These are phyloP conservation scores for Blepharisma stoltei DNA, from an alignment of 73 alveolate species.

Conservation along the genomic window DNA sequence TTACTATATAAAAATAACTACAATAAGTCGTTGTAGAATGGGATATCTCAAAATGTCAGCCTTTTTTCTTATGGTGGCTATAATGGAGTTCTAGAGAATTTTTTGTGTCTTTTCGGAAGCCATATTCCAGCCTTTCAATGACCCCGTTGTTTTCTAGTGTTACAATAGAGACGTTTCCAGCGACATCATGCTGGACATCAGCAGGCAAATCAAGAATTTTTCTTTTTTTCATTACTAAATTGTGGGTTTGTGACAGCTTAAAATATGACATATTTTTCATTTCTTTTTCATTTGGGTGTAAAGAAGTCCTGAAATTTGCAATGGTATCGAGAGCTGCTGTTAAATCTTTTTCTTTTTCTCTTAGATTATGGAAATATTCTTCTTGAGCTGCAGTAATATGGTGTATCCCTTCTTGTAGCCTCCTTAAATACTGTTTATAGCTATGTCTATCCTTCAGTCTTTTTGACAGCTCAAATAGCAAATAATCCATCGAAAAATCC, in stretches of 20 bases:
- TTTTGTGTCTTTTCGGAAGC: not conserved
- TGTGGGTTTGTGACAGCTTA: not conserved
- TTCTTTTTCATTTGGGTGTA: slow-evolving; percentile 16
- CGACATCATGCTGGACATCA: not conserved
- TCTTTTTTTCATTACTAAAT: not conserved
- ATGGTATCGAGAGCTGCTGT: not conserved
- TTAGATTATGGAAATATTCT: not conserved
- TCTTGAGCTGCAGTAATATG: not conserved
- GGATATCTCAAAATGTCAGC: slow-evolving; percentile 18
- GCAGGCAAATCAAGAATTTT: not conserved
- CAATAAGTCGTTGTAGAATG: too few relatives aligned
- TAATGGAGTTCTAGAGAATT: not conserved
- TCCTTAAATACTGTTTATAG: not conserved
- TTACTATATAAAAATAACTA: too few relatives aligned
- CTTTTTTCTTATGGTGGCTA: not conserved
- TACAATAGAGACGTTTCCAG: not conserved
- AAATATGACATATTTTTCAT: slow-evolving; percentile 20
- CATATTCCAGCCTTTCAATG: slow-evolving; percentile 3
- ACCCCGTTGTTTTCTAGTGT: not conserved
- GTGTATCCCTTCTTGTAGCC: slow-evolving; percentile 8
- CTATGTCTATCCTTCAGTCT: not conserved
- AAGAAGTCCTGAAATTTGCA: not conserved
- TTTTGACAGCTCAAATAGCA: slow-evolving; percentile 3
- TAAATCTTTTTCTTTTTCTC: not conserved
- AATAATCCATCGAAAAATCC: not conserved